Base-by-base conservation (phyloP, 306 rosid genomes). In the Cucumis melo region DNA sequence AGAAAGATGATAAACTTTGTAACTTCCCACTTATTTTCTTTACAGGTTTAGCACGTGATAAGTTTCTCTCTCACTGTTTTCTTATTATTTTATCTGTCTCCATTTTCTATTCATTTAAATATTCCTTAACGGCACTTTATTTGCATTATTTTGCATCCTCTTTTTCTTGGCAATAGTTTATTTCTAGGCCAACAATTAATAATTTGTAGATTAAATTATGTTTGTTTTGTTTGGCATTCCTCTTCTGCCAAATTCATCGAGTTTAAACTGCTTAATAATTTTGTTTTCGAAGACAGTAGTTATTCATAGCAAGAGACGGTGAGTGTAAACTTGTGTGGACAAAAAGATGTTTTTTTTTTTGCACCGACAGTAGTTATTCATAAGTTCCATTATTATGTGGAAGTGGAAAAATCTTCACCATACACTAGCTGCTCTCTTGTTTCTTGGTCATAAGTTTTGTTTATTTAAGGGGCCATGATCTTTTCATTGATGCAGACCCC, bases 401-500 rank as follows among this genome's bases (percentile, higher is more conserved):
- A 10, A 65, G 20, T 23, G n/a, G n/a, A 8, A 41, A 71, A 13
- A 15, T 32, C 29, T 68, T 68, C 38, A 9, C 61, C 61, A 29
- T 72, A 29, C 46, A 17, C 29, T 17, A 27, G 56, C 24, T 51
- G 23, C 46, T 73, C 20, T 68, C 56, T 68, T 14, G 23, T 44
- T 71, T 66, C 54, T 19, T 48, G 56, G 41, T 34, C 46, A 51
- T 17, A 29, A 73, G 44, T 51, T 51, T 38, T 19, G 29, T 32
- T 54, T 73, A 55, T 36, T 24, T 39, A 76, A 76, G 24, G 17
- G 79, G 46, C 57, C 17, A 62, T 80, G 74, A 79, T 83, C 64
- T 81, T 81, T 75, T 76, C 46, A 36, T 78, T 80, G 77, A 79
- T 85, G 96, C 90, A 92, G 97, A 94, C 96, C 56, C 97, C 97